phyloP scores from a whole-genome alignment of 495 filamentous ascomycete species.

The Ascodesmis nigricans region DNA sequence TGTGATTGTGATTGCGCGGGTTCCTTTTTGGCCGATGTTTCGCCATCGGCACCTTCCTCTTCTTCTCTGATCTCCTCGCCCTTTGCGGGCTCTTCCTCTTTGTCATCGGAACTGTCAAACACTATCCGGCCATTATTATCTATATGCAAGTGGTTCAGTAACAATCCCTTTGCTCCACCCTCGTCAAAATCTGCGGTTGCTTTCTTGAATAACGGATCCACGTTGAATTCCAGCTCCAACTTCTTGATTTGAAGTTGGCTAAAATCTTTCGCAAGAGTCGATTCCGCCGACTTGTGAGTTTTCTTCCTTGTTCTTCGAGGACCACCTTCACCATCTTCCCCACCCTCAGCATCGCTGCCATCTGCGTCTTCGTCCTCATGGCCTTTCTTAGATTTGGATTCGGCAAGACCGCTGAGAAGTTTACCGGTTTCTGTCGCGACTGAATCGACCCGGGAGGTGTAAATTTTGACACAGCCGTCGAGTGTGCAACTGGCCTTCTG shows the following conservation, averaged over 20 bases:
- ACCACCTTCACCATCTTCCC: constrained; percentile 56
- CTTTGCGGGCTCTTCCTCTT: constrained; percentile 34
- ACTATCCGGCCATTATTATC: constrained; percentile 81
- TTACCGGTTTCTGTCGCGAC: constrained; percentile 95
- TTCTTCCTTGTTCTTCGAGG: constrained; percentile 48
- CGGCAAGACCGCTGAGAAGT: constrained; percentile 79
- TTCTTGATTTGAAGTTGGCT: constrained; percentile 81
- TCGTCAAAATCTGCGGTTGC: constrained; percentile 96
- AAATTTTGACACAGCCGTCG: constrained; percentile 98
- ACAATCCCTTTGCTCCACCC: constrained; percentile 83
- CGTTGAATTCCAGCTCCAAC: constrained; percentile 87
- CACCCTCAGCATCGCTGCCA: constrained; percentile 53
- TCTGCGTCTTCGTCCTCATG: constrained; percentile 43
- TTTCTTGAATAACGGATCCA: constrained; percentile 96
- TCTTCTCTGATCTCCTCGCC: constrained; percentile 24
- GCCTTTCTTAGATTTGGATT: constrained; percentile 41
- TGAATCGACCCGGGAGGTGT: constrained; percentile 93
- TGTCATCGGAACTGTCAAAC: constrained; percentile 93
- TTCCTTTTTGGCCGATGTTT: constrained; percentile 25
- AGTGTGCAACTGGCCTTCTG: constrained; percentile 96
- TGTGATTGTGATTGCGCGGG: too few species aligned
- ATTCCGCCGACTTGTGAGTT: constrained; percentile 64
- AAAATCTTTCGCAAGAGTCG: constrained; percentile 75
- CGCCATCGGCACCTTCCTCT: constrained; percentile 17
- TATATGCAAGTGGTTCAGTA: constrained; percentile 88